phyloP scores from a whole-genome alignment of 345 rosid species.

The Euphorbia lathyris region DNA sequence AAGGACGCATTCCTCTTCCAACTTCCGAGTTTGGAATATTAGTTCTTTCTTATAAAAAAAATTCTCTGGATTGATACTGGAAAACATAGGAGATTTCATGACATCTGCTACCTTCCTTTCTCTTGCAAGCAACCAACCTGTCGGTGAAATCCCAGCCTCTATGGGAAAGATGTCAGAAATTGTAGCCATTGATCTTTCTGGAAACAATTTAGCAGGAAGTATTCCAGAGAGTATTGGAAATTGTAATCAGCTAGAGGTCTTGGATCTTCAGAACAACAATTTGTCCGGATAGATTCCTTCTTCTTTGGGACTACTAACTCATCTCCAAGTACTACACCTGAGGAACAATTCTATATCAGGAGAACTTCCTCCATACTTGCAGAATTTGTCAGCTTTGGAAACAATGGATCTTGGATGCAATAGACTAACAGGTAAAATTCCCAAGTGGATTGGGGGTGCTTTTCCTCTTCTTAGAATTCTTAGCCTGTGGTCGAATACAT shows the following conservation, averaged over 20 bases:
- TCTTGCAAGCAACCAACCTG: conserved; percentile 7
- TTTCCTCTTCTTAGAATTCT: conserved; percentile 7
- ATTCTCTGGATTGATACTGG: conserved; percentile 12
- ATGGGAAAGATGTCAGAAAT: background rate
- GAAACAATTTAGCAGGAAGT: conserved; percentile 7
- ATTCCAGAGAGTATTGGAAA: conserved; percentile 15
- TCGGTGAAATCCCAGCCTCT: conserved; percentile 8
- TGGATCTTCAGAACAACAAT: conserved; percentile 13
- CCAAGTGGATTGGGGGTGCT: conserved; percentile 27
- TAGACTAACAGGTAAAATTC: conserved; percentile 27
- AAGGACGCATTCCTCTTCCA: conserved; percentile 17
- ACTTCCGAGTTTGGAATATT: background rate
- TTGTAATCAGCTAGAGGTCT: background rate
- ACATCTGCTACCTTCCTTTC: conserved; percentile 7
- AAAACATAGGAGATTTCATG: background rate
- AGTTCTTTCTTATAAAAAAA: conserved; percentile 14
- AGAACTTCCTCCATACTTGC: conserved; percentile 14
- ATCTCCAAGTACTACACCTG: conserved; percentile 11
- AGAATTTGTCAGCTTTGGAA: conserved; percentile 26
- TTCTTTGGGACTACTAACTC: background rate
- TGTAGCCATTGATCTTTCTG: conserved; percentile 10
- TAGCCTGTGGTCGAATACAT: conserved; percentile 9
- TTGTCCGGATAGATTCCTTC: conserved; percentile 8
- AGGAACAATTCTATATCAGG: conserved; percentile 8
- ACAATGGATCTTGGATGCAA: conserved; percentile 40